Base-by-base conservation (phyloP, 306 rosid species). In the Pyrus betulifolia region DNA sequence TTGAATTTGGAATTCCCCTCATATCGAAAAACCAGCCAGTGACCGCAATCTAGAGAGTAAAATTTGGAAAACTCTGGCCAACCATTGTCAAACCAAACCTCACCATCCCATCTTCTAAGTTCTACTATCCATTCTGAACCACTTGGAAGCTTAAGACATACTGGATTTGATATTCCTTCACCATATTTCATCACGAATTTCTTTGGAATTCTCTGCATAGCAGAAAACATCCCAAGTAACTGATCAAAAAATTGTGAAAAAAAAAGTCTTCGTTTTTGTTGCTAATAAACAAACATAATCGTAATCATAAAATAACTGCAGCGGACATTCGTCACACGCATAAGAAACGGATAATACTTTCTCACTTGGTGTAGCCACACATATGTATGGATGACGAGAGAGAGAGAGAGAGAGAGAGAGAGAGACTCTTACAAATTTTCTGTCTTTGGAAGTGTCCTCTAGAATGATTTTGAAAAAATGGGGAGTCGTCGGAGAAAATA, bases 41-140 rank as follows among this genome's bases (percentile, higher is more conserved):
- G 25, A 11, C 74, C 38, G 4, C 0, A 17, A 30, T 19, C 40
- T 6, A 79, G 14, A 21, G 63, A 54, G 45, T 55, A 27, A n/a
- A 72, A 79, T 15, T 55, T n/a, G 27, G n/a, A 51, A 59, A 79
- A 79, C 4, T 79, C 30, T 14, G 6, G 52, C 82, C 82, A 79
- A 21, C 80, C 80, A 4, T 38, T 76, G 23, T 67, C 58, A 17
- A 83, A 70, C 60, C 78, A 74, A 12, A 75, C 42, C 10, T 45
- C 44, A 14, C 62, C 70, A 30, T 69, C 21, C 13, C 18, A 8
- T 35, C 18, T 67, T 52, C 4, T 21, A 1, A 77, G 11, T 63
- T 70, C 61, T 21, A 82, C 30, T 23, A 25, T 52, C 82, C 83
- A 70, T 22, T 75, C 35, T 12, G 30, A 46, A 3, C 84, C 84